These are phyloP conservation scores for Babesia caballi DNA, from an alignment of 169 alveolate genomes.

Conservation along the genomic window DNA sequence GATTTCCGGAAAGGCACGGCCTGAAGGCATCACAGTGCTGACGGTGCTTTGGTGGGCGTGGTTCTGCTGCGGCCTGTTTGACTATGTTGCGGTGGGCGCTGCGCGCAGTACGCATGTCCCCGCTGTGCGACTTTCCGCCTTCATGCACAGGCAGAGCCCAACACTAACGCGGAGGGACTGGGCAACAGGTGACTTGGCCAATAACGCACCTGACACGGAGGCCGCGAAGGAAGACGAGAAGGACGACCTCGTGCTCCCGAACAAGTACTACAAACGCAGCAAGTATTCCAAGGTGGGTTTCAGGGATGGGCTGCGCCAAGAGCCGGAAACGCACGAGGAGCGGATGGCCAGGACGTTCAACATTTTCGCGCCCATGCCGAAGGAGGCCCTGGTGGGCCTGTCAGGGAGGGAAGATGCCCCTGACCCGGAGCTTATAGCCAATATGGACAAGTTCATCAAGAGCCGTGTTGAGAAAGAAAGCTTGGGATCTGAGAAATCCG, in stretches of 20 bases:
- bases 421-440: neutral
- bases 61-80: too few relatives aligned
- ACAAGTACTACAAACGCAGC: constrained; percentile 42
- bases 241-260: constrained; percentile 15
- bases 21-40: too few relatives aligned
- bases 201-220: too few relatives aligned
- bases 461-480: neutral
- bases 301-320: neutral
- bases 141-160: too few relatives aligned
- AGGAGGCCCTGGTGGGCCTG: neutral
- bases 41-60: too few relatives aligned
- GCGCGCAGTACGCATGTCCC: too few relatives aligned
- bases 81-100: too few relatives aligned
- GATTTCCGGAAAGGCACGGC: neutral
- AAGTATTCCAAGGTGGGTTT: constrained; percentile 45
- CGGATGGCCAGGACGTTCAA: constrained; percentile 27
- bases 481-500: neutral
- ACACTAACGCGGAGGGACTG: too few relatives aligned
- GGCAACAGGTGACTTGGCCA: too few relatives aligned
- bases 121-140: too few relatives aligned
- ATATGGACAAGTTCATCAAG: constrained; percentile 1
- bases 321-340: constrained; percentile 21
- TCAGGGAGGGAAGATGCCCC: neutral
- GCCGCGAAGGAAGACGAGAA: too few relatives aligned
- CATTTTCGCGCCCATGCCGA: constrained; percentile 32